These are phyloP conservation scores for Lophiostoma macrostomum DNA, from an alignment of 495 filamentous ascomycete genomes.

Conservation along the genomic window DNA sequence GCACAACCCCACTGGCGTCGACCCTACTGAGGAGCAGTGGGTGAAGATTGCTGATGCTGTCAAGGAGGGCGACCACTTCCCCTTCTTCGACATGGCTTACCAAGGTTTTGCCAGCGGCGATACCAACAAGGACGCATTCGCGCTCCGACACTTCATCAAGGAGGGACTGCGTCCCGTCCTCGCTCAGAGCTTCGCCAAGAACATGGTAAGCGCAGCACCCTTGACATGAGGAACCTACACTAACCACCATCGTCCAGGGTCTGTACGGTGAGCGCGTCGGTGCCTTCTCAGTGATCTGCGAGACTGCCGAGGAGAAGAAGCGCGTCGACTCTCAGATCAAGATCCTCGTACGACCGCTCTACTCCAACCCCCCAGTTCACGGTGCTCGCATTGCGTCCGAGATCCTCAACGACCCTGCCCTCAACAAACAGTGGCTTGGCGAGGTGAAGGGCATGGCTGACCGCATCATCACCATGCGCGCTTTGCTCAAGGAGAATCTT, in stretches of 20 bases:
- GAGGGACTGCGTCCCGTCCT: slow-evolving; percentile 87
- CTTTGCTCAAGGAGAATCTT: slow-evolving; percentile 86
- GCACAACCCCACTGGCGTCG: slow-evolving; percentile 97
- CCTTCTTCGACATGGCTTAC: slow-evolving; percentile 99
- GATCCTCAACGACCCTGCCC: slow-evolving; percentile 81
- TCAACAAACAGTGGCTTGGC: slow-evolving; percentile 90
- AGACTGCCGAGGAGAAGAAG: slow-evolving; percentile 84
- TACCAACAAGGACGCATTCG: slow-evolving; percentile 88
- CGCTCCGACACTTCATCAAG: slow-evolving; percentile 84
- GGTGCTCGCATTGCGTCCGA: slow-evolving; percentile 89
- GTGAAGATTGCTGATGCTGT: slow-evolving; percentile 83
- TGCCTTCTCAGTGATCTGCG: slow-evolving; percentile 89
- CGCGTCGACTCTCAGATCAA: slow-evolving; percentile 97
- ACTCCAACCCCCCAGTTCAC: slow-evolving; percentile 97
- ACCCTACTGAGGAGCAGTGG: slow-evolving; percentile 92
- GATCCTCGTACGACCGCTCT: slow-evolving; percentile 93
- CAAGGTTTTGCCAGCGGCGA: slow-evolving; percentile 95
- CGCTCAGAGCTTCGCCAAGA: slow-evolving; percentile 97
- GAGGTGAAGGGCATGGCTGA: slow-evolving; percentile 99
- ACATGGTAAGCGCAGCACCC: slow-evolving; percentile 69
- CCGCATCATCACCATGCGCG: slow-evolving; percentile 97
- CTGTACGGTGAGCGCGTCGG: slow-evolving; percentile 98
- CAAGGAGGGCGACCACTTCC: slow-evolving; percentile 84
- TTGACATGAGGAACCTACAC: neutral
- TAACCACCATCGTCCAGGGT: slow-evolving; percentile 52